A percentile compares a stretch with the other conserved stretches of the same genome.
Conservation (phyloP, 257 asterid genomes). For the Gentiana straminea region DNA sequence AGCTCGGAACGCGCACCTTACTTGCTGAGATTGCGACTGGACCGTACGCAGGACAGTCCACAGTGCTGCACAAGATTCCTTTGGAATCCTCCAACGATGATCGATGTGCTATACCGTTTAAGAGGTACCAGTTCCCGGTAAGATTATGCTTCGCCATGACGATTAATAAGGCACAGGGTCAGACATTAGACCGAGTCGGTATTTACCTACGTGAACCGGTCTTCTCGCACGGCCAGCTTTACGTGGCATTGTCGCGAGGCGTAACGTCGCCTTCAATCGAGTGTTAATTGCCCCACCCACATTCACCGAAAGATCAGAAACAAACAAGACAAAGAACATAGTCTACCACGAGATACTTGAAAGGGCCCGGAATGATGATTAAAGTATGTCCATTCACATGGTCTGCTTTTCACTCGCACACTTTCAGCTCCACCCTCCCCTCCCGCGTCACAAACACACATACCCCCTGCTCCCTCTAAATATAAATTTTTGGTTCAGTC, state of each 20-base stretch:
- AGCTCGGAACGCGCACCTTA: background rate
- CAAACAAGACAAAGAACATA: no score
- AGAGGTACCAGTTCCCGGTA: background rate
- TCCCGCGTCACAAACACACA: no score
- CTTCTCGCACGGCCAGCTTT: background rate
- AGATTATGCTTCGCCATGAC: conserved; percentile 3
- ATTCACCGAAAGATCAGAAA: no score
- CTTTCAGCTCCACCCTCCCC: no score
- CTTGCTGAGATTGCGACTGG: background rate
- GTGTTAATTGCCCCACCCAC: no score
- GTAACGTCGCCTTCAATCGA: background rate
- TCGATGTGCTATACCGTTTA: background rate
- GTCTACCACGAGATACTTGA: no score
- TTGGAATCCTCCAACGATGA: background rate
- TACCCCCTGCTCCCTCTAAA: no score
- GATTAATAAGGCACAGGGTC: conserved; percentile 1
- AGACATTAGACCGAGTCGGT: background rate
- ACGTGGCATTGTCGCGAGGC: background rate
- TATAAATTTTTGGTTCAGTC: no score
- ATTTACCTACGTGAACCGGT: no score
- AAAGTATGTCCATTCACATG: no score
- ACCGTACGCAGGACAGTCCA: background rate
- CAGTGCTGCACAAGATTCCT: background rate
- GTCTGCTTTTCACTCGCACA: no score
- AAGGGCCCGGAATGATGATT: no score